Percentiles rank a stretch among this genome's conserved stretches.
Evolutionary conservation across 1,139 yeast genomes (phyloP).

Genomic region (Lodderomyces beijingensis): DNA sequence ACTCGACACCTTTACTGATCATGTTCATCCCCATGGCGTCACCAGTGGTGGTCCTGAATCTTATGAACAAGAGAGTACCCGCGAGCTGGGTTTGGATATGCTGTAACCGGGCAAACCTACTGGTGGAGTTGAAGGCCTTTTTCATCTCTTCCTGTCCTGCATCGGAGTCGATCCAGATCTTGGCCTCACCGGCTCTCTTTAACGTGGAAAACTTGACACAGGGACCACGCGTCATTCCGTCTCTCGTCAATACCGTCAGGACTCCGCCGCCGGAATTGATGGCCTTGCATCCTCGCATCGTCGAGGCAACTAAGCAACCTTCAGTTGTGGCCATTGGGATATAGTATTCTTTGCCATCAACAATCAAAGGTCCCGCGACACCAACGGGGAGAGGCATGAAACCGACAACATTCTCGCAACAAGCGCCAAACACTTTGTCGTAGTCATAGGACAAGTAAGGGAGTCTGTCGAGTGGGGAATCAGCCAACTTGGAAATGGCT

Average conservation of each 20-base stretch:
- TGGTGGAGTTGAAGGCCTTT: conserved; percentile 92
- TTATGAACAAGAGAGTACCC: conserved; percentile 82
- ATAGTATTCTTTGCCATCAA: conserved; percentile 82
- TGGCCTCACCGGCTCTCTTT: conserved; percentile 89
- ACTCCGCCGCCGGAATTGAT: conserved; percentile 97
- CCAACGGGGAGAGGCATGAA: conserved; percentile 96
- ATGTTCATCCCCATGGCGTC: conserved; percentile 99
- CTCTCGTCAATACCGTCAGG: conserved; percentile 83
- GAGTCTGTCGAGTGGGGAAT: conserved; percentile 65
- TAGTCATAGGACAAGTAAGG: conserved; percentile 87
- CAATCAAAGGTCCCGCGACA: conserved; percentile 92
- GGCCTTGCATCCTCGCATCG: conserved; percentile 99
- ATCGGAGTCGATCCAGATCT: conserved; percentile 91
- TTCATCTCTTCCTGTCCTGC: conserved; percentile 83
- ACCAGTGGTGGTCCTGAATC: conserved; percentile 97
- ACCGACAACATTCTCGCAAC: conserved; percentile 98
- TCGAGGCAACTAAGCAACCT: conserved; percentile 96
- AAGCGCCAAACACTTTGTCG: conserved; percentile 95
- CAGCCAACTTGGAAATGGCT: conserved; percentile 78
- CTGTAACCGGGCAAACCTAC: conserved; percentile 93
- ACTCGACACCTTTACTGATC: conserved; percentile 98
- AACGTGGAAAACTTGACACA: conserved; percentile 85
- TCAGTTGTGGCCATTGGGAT: conserved; percentile 99
- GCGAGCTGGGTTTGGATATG: conserved; percentile 91
- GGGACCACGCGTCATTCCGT: conserved; percentile 99